A percentile compares a stretch with the other conserved stretches of the same genome.
These are phyloP conservation scores for Oldenlandia corymbosa DNA, from an alignment of 257 asterid genomes.

Conservation along the genomic window DNA sequence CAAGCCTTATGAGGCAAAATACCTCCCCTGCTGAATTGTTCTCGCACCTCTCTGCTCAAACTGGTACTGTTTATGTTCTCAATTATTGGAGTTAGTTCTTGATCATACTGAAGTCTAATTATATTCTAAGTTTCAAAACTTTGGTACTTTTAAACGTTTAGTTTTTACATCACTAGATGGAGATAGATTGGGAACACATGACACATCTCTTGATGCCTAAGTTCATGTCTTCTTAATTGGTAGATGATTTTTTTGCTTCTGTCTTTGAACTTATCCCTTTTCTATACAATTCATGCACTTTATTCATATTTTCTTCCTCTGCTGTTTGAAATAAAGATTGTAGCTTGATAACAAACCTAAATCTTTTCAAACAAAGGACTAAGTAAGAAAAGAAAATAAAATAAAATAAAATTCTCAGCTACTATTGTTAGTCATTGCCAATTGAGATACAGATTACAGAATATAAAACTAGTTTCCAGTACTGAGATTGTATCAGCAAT, in stretches of 20 bases:
- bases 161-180: neutral
- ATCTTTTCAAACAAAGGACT: too few species aligned
- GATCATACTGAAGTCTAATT: neutral
- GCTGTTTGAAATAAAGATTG: neutral
- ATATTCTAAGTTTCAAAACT: neutral
- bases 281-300: neutral
- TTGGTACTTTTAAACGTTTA: too few species aligned
- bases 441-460: too few species aligned
- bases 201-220: too few species aligned
- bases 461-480: too few species aligned
- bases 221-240: too few species aligned
- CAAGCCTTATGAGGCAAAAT: conserved; percentile 52
- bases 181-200: too few species aligned
- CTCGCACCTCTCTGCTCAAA: conserved; percentile 48
- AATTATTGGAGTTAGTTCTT: neutral
- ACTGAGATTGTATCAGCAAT: conserved; percentile 15
- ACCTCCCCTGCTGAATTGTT: conserved; percentile 71
- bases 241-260: too few species aligned
- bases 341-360: neutral
- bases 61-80: conserved; percentile 34
- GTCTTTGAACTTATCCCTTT: neutral
- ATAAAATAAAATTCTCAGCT: neutral
- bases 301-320: neutral
- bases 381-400: too few species aligned
- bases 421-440: neutral